Base-by-base conservation (phyloP, 2,329 filamentous ascomycete genomes). In the Emydomyces testavorans region DNA sequence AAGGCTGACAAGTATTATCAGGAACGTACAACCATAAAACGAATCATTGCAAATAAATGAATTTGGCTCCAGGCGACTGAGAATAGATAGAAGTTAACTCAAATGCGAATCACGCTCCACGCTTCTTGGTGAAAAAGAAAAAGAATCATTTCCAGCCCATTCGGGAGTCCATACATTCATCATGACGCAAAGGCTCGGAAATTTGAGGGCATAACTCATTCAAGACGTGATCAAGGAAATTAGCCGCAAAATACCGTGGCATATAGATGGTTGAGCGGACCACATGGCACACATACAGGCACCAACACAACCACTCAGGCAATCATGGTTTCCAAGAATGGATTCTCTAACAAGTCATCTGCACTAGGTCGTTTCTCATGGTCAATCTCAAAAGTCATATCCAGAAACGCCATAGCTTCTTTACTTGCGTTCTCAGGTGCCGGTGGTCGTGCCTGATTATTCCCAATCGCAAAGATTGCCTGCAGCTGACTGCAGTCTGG, bases 391-490 rank as follows among this genome's bases (percentile, higher is more conserved):
- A 98, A 98, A 0, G 92, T 95, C 70, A 85, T 80, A 48, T 77
- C 76, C 54, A 98, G 70, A 71, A 98, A 98, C 37, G 76, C 76
- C 64, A 82, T 78, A 3, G 88, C 90, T 56, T 94, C 90, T 29
- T 81, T 77, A 58, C 86, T 92, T 10, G 88, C 87, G 57, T 82
- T 78, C 10, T 93, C 86, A 0, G 92, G 92, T 48, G 94, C 84
- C 13, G 86, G 89, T 0, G 92, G 92, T 37, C 85, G 81, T 20
- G 88, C 87, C 65, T 86, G 84, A 56, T 83, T 82, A 54, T 84
- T 88, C 32, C 89, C 89, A 63, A 98, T 96, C 71, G 94, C 94
- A 75, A 98, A 98, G 61, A 98, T 95, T 51, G 92, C 92, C 65
- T 98, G 92, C 53, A 98, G 74, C 67, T 98, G 93, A 51, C 86